phyloP scores from a whole-genome alignment of 2,329 filamentous ascomycete genomes.

The Aspergillus fructus region DNA sequence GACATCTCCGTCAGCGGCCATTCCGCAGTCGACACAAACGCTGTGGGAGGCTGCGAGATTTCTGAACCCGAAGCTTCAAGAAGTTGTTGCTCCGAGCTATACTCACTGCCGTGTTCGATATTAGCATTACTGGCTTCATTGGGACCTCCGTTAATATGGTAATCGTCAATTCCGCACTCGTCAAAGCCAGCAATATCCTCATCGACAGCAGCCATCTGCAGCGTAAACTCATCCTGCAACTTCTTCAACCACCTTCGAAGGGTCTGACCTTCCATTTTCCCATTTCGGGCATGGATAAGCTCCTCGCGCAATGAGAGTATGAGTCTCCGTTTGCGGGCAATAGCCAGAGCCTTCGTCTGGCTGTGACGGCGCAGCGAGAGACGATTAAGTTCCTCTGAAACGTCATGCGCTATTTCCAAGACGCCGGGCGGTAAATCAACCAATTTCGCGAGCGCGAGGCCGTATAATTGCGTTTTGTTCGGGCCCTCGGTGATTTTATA shows the following conservation, averaged over 20 bases:
- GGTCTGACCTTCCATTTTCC: conserved; percentile 63
- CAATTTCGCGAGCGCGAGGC: conserved; percentile 74
- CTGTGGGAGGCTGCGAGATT: not conserved
- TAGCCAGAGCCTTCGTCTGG: conserved; percentile 57
- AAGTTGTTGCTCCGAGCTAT: not conserved
- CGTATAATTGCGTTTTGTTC: conserved; percentile 73
- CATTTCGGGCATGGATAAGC: conserved; percentile 65
- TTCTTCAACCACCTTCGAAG: conserved; percentile 64
- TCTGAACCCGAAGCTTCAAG: not conserved
- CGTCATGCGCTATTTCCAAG: conserved; percentile 64
- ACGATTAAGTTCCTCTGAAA: conserved; percentile 62
- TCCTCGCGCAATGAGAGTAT: conserved; percentile 72
- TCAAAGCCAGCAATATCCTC: conserved; percentile 24
- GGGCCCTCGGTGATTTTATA: conserved; percentile 77
- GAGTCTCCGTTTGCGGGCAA: conserved; percentile 67
- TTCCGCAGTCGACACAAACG: not conserved
- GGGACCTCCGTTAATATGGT: not conserved
- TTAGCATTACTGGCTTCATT: not conserved
- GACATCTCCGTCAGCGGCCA: conserved; percentile 2
- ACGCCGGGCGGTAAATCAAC: conserved; percentile 70
- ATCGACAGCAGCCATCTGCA: conserved; percentile 68
- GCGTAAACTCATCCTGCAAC: conserved; percentile 73
- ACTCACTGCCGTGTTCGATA: not conserved
- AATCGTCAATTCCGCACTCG: not conserved
- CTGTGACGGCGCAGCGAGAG: conserved; percentile 60